These are phyloP conservation scores for Entophlyctis luteolus DNA, from an alignment of 192 early-diverging fungal genomes.

Conservation along the genomic window DNA sequence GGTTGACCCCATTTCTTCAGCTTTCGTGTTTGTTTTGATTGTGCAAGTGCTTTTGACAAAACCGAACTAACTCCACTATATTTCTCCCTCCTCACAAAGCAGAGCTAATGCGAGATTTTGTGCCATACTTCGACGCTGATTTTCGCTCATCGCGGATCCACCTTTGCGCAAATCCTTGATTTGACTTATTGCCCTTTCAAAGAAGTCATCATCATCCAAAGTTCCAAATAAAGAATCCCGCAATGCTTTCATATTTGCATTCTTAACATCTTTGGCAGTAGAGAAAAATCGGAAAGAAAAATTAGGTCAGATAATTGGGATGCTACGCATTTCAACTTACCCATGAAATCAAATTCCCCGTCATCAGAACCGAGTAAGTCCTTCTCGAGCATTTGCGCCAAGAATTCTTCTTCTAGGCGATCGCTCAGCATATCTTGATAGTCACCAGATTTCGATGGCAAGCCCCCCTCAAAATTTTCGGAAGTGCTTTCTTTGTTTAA, in stretches of 20 bases:
- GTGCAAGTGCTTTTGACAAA: background rate
- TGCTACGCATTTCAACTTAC: constrained; percentile 2
- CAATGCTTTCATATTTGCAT: constrained; percentile 12
- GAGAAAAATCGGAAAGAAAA: background rate
- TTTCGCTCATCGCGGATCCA: background rate
- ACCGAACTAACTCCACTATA: background rate
- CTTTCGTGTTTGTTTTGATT: background rate
- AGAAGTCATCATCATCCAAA: constrained; percentile 22
- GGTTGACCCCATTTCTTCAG: background rate
- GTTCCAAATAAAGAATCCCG: constrained; percentile 6
- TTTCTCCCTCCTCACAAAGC: constrained; percentile 1
- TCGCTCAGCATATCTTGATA: too few species aligned
- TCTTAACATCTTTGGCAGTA: background rate
- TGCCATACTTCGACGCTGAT: constrained; percentile 11
- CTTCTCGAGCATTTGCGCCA: too few species aligned
- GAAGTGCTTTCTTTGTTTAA: too few species aligned
- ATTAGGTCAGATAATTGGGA: too few species aligned
- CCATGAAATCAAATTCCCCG: constrained; percentile 8
- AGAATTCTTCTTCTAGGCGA: too few species aligned
- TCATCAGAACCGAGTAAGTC: too few species aligned
- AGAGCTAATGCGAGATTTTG: constrained; percentile 15
- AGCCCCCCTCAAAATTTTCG: too few species aligned
- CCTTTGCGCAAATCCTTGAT: constrained; percentile 13
- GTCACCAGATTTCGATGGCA: too few species aligned
- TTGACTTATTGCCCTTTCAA: constrained; percentile 16